phyloP scores from a whole-genome alignment of 495 filamentous ascomycete species.

The Astrothelium macrocarpum region DNA sequence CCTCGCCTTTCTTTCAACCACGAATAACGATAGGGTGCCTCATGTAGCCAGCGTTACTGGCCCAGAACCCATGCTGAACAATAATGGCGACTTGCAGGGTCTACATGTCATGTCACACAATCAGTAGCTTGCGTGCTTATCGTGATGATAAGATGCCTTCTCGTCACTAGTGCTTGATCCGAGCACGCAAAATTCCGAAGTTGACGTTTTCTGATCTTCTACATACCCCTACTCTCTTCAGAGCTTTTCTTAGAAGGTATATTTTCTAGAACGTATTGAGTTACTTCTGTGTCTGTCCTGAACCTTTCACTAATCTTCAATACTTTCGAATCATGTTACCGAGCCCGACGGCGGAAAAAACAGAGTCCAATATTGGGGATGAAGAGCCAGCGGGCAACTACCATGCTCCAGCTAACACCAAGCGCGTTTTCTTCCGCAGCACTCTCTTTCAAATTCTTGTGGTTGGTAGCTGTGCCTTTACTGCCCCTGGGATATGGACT shows the following conservation, averaged over 20 bases:
- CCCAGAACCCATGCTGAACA: neutral
- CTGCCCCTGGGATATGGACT: constrained; percentile 17
- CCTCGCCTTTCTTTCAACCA: neutral
- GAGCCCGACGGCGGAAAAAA: neutral
- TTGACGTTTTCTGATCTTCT: neutral
- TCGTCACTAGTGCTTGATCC: neutral
- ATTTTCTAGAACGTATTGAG: neutral
- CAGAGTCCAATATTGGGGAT: neutral
- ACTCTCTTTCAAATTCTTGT: constrained; percentile 21
- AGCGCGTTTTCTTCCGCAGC: constrained; percentile 12
- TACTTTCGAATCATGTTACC: neutral
- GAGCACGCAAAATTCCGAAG: neutral
- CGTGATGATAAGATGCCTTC: neutral
- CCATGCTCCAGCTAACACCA: neutral
- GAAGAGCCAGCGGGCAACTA: neutral
- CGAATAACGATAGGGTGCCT: too few species aligned
- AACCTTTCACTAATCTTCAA: neutral
- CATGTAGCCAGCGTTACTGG: neutral
- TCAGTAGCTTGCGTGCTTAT: constrained; percentile 6
- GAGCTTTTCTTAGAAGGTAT: neutral
- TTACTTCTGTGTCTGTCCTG: neutral
- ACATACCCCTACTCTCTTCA: neutral
- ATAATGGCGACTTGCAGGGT: neutral
- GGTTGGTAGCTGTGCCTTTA: constrained; percentile 19
- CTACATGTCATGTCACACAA: neutral